Conservation (phyloP, 805 yeast genomes). For the Hemisphaericaspora nanyangensis region DNA sequence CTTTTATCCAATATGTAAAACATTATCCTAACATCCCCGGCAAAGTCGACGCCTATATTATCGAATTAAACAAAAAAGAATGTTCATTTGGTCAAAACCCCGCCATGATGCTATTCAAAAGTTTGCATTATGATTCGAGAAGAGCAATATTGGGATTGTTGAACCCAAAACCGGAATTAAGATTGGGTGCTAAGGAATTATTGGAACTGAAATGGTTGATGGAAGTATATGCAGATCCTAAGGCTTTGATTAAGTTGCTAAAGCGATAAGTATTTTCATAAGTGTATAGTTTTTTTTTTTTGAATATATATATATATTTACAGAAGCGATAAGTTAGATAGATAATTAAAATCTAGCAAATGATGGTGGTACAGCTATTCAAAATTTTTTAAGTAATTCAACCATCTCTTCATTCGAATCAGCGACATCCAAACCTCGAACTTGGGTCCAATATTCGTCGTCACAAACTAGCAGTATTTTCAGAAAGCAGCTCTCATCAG, state of each 20-base stretch:
- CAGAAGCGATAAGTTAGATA: no score
- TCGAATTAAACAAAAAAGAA: conserved; percentile 20
- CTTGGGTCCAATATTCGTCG: no score
- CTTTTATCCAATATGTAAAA: conserved; percentile 18
- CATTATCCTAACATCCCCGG: conserved; percentile 22
- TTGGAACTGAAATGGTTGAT: conserved; percentile 33
- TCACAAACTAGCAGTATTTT: no score
- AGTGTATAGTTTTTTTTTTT: no score
- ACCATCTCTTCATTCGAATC: no score
- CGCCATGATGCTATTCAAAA: conserved; percentile 28
- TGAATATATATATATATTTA: no score
- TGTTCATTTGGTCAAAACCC: conserved; percentile 22
- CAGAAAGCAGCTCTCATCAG: no score
- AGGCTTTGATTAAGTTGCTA: conserved; percentile 22
- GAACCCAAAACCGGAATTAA: conserved; percentile 24
- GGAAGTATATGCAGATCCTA: conserved; percentile 37
- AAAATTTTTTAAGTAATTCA: no score
- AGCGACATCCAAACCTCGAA: no score
- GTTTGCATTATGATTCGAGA: conserved; percentile 37
- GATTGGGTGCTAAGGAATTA: conserved; percentile 24
- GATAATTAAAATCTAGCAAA: no score
- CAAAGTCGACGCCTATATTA: conserved; percentile 14
- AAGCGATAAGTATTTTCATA: no score
- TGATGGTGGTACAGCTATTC: no score
- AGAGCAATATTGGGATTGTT: conserved; percentile 27